These are phyloP conservation scores for Citrullus amarus DNA, from an alignment of 306 rosid genomes.

Conservation along the genomic window DNA sequence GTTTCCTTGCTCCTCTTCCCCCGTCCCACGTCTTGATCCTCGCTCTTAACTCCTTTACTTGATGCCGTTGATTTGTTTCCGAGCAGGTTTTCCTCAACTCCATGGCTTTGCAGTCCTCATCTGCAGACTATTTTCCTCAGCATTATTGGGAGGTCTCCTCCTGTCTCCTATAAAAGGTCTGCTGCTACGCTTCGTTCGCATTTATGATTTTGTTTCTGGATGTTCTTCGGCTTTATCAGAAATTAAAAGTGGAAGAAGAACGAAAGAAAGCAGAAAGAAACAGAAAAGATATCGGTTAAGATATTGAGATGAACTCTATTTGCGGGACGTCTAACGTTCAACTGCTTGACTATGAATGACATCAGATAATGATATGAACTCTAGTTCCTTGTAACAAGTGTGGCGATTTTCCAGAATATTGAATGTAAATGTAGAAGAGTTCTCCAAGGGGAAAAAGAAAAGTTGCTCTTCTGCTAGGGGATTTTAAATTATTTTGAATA, in stretches of 20 bases:
- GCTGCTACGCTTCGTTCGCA: background rate
- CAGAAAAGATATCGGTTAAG: background rate
- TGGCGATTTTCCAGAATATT: background rate
- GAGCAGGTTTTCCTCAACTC: constrained; percentile 50
- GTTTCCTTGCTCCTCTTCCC: too few relatives aligned
- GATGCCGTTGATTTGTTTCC: background rate
- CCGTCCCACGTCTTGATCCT: too few relatives aligned
- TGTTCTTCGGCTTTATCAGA: background rate
- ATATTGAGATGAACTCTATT: too few relatives aligned
- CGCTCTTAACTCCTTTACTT: background rate
- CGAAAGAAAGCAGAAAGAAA: background rate
- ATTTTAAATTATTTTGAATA: too few relatives aligned
- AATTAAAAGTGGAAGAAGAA: background rate
- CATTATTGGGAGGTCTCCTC: constrained; percentile 57
- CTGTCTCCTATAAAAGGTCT: constrained; percentile 60
- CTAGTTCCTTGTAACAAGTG: background rate
- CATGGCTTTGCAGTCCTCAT: constrained; percentile 86
- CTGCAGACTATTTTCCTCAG: constrained; percentile 62
- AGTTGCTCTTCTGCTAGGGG: too few relatives aligned
- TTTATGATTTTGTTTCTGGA: background rate
- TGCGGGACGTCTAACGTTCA: background rate
- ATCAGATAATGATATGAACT: background rate
- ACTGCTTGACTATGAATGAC: background rate
- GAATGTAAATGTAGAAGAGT: background rate
- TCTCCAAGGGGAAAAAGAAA: background rate